Evolutionary conservation across 441 rosid species (phyloP), one percentile per base, ranked within the genome.

Genomic region (Corymbia citriodora): DNA sequence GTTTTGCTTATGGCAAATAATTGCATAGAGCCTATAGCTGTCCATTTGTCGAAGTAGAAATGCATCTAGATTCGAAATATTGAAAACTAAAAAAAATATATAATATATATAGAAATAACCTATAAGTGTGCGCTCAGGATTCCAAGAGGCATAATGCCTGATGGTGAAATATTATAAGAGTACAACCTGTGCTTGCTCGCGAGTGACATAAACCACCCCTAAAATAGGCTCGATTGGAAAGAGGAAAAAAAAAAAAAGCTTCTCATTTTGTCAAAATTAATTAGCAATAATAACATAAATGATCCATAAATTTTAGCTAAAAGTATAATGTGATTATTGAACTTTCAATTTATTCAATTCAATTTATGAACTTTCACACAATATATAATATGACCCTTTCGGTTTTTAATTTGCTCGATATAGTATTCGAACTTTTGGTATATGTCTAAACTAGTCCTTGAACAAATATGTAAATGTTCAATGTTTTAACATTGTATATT

Each of bases 281-380:
- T 23, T 23, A 23, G 14, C 2, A 7, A 59, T 10, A 59, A 59
- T 25, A 6, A 10, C 3, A 59, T 59, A 59, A 59, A 2, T 59
- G 6, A 59, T 59, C 0, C 3, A 10, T 25, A 23, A 57, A 57
- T 0, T 57, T 57, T 57, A 21, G 4, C 0, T 57, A 4, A 55
- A 21, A 0, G 2, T 9, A 9, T 1, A 57, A 59, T 21, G 23
- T 59, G 3, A 21, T 4, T 0, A 0, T 57, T 57, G 0, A 9
- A 57, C 0, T 57, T 57, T 57, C 9, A 57, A 9, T 25, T 25
- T 59, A 59, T 59, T 59, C 0, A 59, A 40, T 40, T 40, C 6
- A 40, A 6, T 40, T 40, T 40, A 40, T 40, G 45, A 40, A 40
- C 45, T 40, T 40, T 40, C 45, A 6, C 45, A 40, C 45, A 40